Base-by-base conservation (phyloP, 345 rosid species). In the Acer negundo region DNA sequence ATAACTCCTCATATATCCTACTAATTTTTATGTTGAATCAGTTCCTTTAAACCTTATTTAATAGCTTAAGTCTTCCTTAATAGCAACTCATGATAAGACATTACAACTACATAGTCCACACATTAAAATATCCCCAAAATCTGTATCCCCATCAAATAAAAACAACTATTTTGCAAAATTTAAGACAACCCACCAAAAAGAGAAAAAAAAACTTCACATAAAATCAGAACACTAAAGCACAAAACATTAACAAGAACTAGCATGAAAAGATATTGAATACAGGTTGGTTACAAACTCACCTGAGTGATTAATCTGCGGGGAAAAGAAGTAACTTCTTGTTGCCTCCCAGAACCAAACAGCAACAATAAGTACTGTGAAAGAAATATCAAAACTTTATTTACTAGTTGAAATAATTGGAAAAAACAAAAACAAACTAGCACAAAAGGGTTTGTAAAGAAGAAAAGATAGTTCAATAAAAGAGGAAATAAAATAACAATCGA, bases 401-500 rank as follows among this genome's bases (percentile, higher is more conserved):
- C 24, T 28, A 49, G 46, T 24, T 23, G 67, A 67, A 66, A 67
- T 66, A 38, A 67, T 53, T 47, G 10, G 15, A 35, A 55, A 31
- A 72, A 12, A n/a, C 3, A 13, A 19, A 16, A 53, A 20, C 6
- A 5, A 31, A 46, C 49, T 1, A 46, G 13, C 49, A 42, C 46
- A 35, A 35, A 35, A 35, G 38, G 6, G 15, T 19, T 63, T 12
- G 59, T n/a, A 46, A 67, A 68, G 40, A 75, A 70, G 53, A 65
- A 44, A 74, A 66, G 65, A 70, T 53, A 35, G 59, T 63, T 61
- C 13, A 58, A 20, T 51, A 35, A 26, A 46, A 70, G 68, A 17
- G 83, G 75, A 55, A 72, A 79, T 31, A 49, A 72, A 82, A 65
- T 51, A 38, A 67, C 58, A 40, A 72, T 58, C 4, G 38, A 80